Evolutionary conservation across 2,329 filamentous ascomycete species (phyloP).

Genomic region (Trichoderma aggressivum): DNA sequence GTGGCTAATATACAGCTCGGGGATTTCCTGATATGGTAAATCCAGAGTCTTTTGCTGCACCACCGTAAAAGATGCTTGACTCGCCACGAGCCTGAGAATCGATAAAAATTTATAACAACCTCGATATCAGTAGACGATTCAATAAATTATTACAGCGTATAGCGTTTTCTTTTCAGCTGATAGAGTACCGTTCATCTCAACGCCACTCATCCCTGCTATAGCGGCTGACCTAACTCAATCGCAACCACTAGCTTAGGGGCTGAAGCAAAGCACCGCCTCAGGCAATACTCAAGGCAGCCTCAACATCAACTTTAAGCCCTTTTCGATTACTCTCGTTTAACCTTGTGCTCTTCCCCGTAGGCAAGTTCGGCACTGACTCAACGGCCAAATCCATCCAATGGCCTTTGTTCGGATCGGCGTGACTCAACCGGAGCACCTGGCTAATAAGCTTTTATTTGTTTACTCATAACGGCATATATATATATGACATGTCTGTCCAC

Average conservation of each 20-base stretch:
- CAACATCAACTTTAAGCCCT: not conserved
- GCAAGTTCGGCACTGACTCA: not conserved
- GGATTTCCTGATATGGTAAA: not conserved
- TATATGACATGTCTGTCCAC: not conserved
- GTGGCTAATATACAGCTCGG: not conserved
- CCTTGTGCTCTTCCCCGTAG: not conserved
- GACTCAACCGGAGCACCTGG: not conserved
- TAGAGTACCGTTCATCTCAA: not conserved
- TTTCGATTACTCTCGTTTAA: not conserved
- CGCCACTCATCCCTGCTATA: not conserved
- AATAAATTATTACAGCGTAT: not conserved
- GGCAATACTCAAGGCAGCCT: not conserved
- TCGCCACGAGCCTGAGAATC: not conserved
- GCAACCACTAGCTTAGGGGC: not conserved
- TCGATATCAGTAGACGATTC: not conserved
- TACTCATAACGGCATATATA: not conserved
- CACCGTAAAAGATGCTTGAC: not conserved
- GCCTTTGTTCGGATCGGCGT: constrained; percentile 9
- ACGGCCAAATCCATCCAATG: not conserved
- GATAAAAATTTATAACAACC: not conserved
- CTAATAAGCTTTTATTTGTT: not conserved
- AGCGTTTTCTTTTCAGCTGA: not conserved
- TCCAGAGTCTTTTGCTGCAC: not conserved
- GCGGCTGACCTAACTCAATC: not conserved
- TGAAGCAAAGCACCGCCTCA: constrained; percentile 9